Evolutionary conservation across 192 early-diverging fungal species (phyloP).

Genomic region (Gryganskiella cystojenkinii): DNA sequence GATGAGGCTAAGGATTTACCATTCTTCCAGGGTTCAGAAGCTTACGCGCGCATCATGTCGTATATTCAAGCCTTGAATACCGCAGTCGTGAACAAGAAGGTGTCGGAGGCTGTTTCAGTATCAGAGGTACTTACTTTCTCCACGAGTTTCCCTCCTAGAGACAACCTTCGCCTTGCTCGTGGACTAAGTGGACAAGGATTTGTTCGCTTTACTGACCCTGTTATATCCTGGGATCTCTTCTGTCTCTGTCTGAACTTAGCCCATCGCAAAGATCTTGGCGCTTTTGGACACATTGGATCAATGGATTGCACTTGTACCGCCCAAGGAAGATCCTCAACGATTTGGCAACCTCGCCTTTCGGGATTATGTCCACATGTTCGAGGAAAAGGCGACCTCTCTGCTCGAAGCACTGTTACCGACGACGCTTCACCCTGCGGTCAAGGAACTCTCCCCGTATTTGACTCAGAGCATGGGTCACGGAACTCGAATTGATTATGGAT

Average conservation of each 20-base stretch:
- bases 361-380: constrained; percentile 64
- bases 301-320: constrained; percentile 86
- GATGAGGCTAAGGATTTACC: constrained; percentile 39
- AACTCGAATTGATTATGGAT: constrained; percentile 96
- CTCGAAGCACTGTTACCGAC: constrained; percentile 49
- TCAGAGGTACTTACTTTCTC: constrained; percentile 60
- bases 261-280: constrained; percentile 59
- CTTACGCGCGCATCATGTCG: constrained; percentile 73
- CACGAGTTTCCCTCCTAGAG: too few species aligned
- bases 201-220: too few species aligned
- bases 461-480: constrained; percentile 84
- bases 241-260: constrained; percentile 37
- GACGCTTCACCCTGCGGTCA: constrained; percentile 58
- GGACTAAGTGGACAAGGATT: too few species aligned
- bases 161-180: too few species aligned
- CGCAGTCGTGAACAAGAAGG: constrained; percentile 71
- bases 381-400: constrained; percentile 37
- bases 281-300: constrained; percentile 72
- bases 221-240: too few species aligned
- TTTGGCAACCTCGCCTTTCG: constrained; percentile 96
- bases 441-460: constrained; percentile 84
- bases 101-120: constrained; percentile 63
- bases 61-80: constrained; percentile 82
- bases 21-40: constrained; percentile 72
- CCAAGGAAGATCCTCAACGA: constrained; percentile 74